These are phyloP conservation scores for Candida namnaoensis DNA, from an alignment of 805 yeast species.

Conservation along the genomic window DNA sequence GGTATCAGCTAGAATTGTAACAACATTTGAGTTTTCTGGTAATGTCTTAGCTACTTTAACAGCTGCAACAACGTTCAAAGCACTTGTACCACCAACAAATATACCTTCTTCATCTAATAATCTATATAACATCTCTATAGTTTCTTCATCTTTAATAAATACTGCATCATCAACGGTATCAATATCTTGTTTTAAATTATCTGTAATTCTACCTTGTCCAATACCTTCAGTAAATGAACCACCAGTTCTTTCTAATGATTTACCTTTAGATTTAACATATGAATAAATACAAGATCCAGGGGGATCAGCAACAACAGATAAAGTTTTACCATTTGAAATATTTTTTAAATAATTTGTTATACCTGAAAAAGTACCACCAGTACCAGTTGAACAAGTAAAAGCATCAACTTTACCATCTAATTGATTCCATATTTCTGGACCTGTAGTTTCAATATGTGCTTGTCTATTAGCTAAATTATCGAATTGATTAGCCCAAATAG, in stretches of 20 bases:
- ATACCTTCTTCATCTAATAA: slow-evolving; percentile 85
- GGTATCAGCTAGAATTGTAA: slow-evolving; percentile 83
- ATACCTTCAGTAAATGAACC: slow-evolving; percentile 92
- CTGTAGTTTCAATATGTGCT: slow-evolving; percentile 84
- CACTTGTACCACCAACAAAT: slow-evolving; percentile 85
- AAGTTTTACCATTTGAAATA: slow-evolving; percentile 50
- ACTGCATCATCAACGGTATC: slow-evolving; percentile 74
- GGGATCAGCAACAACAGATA: slow-evolving; percentile 79
- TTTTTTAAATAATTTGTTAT: slow-evolving; percentile 69
- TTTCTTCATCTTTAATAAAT: slow-evolving; percentile 67
- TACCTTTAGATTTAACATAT: slow-evolving; percentile 63
- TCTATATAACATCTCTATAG: slow-evolving; percentile 78
- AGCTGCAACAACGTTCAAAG: slow-evolving; percentile 88
- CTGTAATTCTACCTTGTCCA: slow-evolving; percentile 92
- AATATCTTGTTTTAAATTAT: slow-evolving; percentile 66
- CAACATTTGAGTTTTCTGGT: slow-evolving; percentile 77
- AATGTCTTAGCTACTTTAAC: slow-evolving; percentile 60
- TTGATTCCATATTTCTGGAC: slow-evolving; percentile 90
- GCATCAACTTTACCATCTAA: slow-evolving; percentile 71
- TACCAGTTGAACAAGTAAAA: slow-evolving; percentile 86
- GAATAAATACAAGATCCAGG: slow-evolving; percentile 86
- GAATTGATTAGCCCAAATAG: slow-evolving; percentile 91
- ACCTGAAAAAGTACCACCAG: slow-evolving; percentile 92
- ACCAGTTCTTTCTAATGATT: slow-evolving; percentile 63
- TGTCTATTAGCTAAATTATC: slow-evolving; percentile 84